phyloP scores from a whole-genome alignment of 78 protist species.

The Polysphondylium violaceum region DNA sequence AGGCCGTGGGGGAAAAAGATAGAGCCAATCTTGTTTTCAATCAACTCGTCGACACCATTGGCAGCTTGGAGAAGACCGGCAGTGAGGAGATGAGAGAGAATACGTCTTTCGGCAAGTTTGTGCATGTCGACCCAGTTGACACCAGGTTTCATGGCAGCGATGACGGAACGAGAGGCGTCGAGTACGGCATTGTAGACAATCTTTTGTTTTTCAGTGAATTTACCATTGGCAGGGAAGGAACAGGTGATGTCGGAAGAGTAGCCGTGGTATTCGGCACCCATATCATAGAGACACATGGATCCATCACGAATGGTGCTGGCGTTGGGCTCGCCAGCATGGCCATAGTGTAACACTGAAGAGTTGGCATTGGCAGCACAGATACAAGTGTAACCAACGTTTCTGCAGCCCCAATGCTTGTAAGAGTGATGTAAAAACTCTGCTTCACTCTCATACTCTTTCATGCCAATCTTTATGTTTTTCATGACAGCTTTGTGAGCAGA shows the following conservation, averaged over 20 bases:
- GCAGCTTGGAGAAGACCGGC: conserved; percentile 83
- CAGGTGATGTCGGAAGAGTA: conserved; percentile 94
- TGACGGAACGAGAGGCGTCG: conserved; percentile 61
- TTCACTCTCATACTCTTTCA: conserved; percentile 90
- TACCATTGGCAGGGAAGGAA: conserved; percentile 92
- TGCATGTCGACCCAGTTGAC: conserved; percentile 91
- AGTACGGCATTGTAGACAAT: conserved; percentile 90
- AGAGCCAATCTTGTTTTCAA: conserved; percentile 63
- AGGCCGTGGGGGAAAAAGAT: conserved; percentile 96
- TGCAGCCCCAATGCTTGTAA: conserved; percentile 78
- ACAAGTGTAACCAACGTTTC: conserved; percentile 85
- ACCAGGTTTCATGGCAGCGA: conserved; percentile 86
- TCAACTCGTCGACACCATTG: conserved; percentile 86
- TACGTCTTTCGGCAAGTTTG: conserved; percentile 71
- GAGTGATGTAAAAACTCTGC: conserved; percentile 64
- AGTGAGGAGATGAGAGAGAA: conserved; percentile 37
- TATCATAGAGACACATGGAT: conserved; percentile 87
- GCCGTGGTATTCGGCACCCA: conserved; percentile 94
- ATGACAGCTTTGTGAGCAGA: conserved; percentile 84
- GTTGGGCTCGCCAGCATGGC: conserved; percentile 87
- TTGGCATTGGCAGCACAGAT: conserved; percentile 88
- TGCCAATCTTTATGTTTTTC: conserved; percentile 52
- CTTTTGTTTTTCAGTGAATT: conserved; percentile 87
- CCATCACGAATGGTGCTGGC: conserved; percentile 43
- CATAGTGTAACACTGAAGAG: conserved; percentile 90